These are phyloP conservation scores for Cantharellus cinnabarinus DNA, from an alignment of 768 basidiomycete genomes.

Conservation along the genomic window DNA sequence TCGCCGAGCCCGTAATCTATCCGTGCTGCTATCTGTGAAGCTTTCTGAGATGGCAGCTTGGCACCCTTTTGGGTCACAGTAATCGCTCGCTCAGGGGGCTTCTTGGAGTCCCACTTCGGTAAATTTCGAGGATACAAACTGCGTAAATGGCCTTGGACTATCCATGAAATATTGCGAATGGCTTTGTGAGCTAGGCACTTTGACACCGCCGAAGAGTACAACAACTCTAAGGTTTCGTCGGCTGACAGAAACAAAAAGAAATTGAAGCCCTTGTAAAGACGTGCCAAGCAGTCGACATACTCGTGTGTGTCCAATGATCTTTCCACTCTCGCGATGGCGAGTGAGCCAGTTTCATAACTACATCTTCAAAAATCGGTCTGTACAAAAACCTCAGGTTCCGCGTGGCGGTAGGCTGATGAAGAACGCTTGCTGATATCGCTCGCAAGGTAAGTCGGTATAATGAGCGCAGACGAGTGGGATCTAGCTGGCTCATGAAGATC, in stretches of 20 bases:
- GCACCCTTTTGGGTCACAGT: not conserved
- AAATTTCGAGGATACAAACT: not conserved
- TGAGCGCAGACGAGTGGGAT: not conserved
- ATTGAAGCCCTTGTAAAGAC: not conserved
- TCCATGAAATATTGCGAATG: constrained; percentile 5
- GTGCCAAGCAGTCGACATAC: not conserved
- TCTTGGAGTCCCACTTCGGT: not conserved
- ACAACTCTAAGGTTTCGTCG: constrained; percentile 8
- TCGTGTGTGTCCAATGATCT: not conserved
- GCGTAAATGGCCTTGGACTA: not conserved
- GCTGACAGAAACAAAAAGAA: constrained; percentile 2
- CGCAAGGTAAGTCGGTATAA: constrained; percentile 9
- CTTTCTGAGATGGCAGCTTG: not conserved
- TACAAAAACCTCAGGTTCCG: constrained; percentile 7
- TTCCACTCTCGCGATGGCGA: not conserved
- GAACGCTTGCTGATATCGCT: constrained; percentile 8
- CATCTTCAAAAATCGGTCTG: constrained; percentile 7
- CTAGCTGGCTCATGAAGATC: no score
- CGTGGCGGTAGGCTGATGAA: constrained; percentile 5
- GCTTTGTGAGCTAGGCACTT: constrained; percentile 3
- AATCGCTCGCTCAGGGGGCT: not conserved
- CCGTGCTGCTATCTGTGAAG: not conserved
- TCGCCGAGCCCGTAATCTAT: not conserved
- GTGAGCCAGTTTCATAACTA: not conserved
- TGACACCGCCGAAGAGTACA: constrained; percentile 5